phyloP scores from a whole-genome alignment of 768 basidiomycete species.

The Suillus bovinus region DNA sequence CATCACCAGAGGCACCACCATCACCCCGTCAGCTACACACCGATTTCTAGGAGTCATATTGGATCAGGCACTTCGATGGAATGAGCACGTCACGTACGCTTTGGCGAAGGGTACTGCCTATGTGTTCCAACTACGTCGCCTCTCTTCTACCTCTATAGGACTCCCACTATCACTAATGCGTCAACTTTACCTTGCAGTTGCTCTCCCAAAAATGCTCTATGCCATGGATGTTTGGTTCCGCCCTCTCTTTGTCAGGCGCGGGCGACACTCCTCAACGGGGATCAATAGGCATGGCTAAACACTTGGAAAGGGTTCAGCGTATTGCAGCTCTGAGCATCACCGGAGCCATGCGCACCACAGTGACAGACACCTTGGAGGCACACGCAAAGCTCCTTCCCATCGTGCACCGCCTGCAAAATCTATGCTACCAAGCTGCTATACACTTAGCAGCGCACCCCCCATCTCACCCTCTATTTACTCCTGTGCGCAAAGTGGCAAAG shows the following conservation, averaged over 20 bases:
- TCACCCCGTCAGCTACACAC: neutral
- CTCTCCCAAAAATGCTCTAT: slow-evolving; percentile 15
- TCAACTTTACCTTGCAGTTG: slow-evolving; percentile 2
- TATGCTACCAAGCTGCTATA: neutral
- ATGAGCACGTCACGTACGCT: neutral
- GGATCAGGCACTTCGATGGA: neutral
- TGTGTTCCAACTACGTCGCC: neutral
- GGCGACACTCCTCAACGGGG: neutral
- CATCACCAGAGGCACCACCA: neutral
- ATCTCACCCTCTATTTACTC: neutral
- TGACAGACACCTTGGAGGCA: slow-evolving; percentile 17
- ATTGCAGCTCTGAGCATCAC: slow-evolving; percentile 10
- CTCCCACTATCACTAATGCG: neutral
- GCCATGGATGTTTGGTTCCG: slow-evolving; percentile 12
- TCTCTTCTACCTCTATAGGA: neutral
- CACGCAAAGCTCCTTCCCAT: slow-evolving; percentile 22
- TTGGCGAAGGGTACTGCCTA: neutral
- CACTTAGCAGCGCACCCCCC: neutral
- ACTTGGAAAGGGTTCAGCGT: neutral
- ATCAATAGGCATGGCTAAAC: neutral
- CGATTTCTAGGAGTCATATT: slow-evolving; percentile 10
- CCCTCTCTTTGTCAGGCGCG: neutral
- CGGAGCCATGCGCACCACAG: slow-evolving; percentile 17
- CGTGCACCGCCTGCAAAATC: slow-evolving; percentile 5
- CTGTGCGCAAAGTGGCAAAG: neutral